These are phyloP conservation scores for Lonicera japonica DNA, from an alignment of 129 eudicot genomes.

Conservation along the genomic window DNA sequence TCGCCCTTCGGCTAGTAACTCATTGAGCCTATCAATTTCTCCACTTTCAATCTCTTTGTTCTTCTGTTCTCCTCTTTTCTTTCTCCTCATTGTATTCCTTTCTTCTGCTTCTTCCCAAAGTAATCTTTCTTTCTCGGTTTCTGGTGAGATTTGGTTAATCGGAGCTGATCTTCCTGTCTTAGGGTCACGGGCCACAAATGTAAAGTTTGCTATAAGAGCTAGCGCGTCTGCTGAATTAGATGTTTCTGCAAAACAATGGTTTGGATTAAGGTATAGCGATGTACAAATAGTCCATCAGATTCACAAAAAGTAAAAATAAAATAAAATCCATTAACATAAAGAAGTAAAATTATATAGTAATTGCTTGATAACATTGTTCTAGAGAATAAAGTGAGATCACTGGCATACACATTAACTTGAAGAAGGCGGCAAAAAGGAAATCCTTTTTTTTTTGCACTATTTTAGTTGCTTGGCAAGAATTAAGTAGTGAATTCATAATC, in stretches of 20 bases:
- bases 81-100: conserved; percentile 56
- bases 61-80: conserved; percentile 43
- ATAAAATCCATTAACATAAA: too few species aligned
- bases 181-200: conserved; percentile 88
- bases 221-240: conserved; percentile 35
- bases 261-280: too few species aligned
- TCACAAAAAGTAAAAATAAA: background rate
- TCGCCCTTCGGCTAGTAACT: conserved; percentile 73
- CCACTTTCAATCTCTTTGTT: conserved; percentile 20
- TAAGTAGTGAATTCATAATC: too few species aligned
- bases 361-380: too few species aligned
- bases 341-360: too few species aligned
- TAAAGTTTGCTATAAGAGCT: conserved; percentile 87
- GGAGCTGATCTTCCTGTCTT: conserved; percentile 76
- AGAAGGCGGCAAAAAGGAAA: too few species aligned
- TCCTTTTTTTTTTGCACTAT: too few species aligned
- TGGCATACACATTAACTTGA: too few species aligned
- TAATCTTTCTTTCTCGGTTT: conserved; percentile 55
- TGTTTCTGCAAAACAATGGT: conserved; percentile 38
- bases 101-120: conserved; percentile 88
- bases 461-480: too few species aligned
- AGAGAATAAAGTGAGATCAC: too few species aligned
- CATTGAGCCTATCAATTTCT: conserved; percentile 48
- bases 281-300: too few species aligned
- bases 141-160: conserved; percentile 60